Percentiles rank a stretch among this genome's conserved stretches.
phyloP scores from a whole-genome alignment of 495 filamentous ascomycete genomes.

The Penicillium antarcticum region DNA sequence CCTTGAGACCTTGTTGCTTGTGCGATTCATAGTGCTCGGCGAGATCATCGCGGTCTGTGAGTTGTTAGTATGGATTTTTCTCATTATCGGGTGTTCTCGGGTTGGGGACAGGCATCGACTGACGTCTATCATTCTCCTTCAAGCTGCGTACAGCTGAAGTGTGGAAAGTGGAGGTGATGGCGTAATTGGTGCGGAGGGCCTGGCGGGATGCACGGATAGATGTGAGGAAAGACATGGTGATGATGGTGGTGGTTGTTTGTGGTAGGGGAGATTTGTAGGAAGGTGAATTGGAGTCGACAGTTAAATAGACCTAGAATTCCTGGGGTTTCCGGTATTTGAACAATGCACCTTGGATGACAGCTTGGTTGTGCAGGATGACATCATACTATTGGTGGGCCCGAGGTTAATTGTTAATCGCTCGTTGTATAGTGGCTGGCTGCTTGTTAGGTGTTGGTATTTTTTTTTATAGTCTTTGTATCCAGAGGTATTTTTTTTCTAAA shows the following conservation, averaged over 20 bases:
- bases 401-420: no score
- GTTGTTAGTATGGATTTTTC: neutral
- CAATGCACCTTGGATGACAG: no score
- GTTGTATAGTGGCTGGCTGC: no score
- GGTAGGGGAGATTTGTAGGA: neutral
- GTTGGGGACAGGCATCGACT: neutral
- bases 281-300: neutral
- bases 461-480: no score
- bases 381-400: no score
- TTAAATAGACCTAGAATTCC: no score
- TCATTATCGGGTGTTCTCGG: no score
- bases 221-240: constrained; percentile 32
- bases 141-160: constrained; percentile 26
- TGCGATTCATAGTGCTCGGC: constrained; percentile 57
- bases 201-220: constrained; percentile 25
- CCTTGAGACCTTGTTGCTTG: constrained; percentile 68
- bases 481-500: no score
- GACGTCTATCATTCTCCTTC: constrained; percentile 37
- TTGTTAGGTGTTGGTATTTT: no score
- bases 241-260: neutral
- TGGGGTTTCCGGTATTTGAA: no score
- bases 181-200: constrained; percentile 12
- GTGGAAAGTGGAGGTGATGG: constrained; percentile 25
- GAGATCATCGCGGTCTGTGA: constrained; percentile 39
- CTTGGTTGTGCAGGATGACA: no score